These are phyloP conservation scores for Didymella arachidicola DNA, from an alignment of 2,329 filamentous ascomycete genomes.

Conservation along the genomic window DNA sequence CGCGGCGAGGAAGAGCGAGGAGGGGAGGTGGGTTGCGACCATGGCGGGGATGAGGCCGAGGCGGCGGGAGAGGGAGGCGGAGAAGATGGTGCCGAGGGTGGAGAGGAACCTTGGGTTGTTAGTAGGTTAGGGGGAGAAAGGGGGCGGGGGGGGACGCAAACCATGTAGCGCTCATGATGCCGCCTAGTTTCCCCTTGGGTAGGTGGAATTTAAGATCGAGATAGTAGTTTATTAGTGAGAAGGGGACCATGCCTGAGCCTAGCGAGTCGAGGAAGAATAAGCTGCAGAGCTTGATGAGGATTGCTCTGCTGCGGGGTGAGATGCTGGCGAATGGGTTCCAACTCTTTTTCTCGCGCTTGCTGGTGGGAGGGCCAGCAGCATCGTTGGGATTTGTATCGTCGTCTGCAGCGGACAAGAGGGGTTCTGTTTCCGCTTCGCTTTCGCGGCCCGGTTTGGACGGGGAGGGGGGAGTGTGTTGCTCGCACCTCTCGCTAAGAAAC, in stretches of 20 bases:
- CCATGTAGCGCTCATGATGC: constrained; percentile 60
- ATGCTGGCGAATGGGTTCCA: constrained; percentile 61
- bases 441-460: neutral
- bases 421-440: constrained; percentile 27
- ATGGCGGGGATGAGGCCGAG: constrained; percentile 61
- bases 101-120: constrained; percentile 29
- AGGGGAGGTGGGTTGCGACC: constrained; percentile 50
- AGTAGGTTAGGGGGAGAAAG: neutral
- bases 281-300: constrained; percentile 69
- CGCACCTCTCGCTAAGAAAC: constrained; percentile 51
- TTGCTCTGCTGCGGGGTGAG: constrained; percentile 61
- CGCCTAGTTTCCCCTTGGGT: constrained; percentile 61
- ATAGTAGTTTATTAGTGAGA: constrained; percentile 60
- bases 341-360: constrained; percentile 20
- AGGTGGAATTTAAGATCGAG: constrained; percentile 66
- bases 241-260: constrained; percentile 71
- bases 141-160: constrained; percentile 13
- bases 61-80: constrained; percentile 65
- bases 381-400: constrained; percentile 1
- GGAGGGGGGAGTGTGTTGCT: constrained; percentile 29
- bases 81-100: constrained; percentile 43
- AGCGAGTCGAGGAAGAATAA: constrained; percentile 74
- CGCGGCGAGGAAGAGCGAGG: constrained; percentile 43
- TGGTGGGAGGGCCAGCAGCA: neutral
- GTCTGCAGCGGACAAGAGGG: constrained; percentile 30